A percentile compares a stretch with the other conserved stretches of the same genome.
Conservation (phyloP, 192 early-diverging fungal species). For the Coemansia sp. region DNA sequence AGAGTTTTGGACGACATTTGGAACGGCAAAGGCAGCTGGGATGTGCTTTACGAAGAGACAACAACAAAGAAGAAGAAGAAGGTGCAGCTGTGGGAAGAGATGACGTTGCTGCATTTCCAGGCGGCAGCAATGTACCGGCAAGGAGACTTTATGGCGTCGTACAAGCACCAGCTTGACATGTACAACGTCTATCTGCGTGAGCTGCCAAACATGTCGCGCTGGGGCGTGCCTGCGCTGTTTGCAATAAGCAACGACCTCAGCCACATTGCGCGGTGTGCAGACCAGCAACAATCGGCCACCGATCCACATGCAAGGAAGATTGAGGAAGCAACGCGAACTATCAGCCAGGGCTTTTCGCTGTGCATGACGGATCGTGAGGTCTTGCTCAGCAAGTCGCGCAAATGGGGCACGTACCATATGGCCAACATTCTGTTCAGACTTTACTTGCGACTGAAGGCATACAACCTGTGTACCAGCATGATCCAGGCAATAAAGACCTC, state of each 20-base stretch:
- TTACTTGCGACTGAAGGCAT: conserved; percentile 76
- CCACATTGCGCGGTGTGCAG: conserved; percentile 27
- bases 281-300: conserved; percentile 15
- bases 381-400: conserved; percentile 60
- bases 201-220: conserved; percentile 35
- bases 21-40: conserved; percentile 26
- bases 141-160: conserved; percentile 30
- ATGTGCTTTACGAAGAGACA: conserved; percentile 6
- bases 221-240: conserved; percentile 33
- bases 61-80: background rate
- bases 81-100: conserved; percentile 16
- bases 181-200: conserved; percentile 43
- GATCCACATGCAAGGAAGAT: conserved; percentile 36
- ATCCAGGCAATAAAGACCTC: conserved; percentile 68
- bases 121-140: conserved; percentile 22
- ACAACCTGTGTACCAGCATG: conserved; percentile 83
- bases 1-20: conserved; percentile 28
- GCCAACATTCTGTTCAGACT: conserved; percentile 83
- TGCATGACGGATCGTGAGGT: conserved; percentile 81
- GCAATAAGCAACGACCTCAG: conserved; percentile 33
- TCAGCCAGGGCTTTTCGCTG: conserved; percentile 87
- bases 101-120: conserved; percentile 30
- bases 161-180: conserved; percentile 23
- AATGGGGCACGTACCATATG: conserved; percentile 93
- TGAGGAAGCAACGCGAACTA: conserved; percentile 80